A percentile compares a stretch with the other conserved stretches of the same genome.
These are phyloP conservation scores for Syzygium aromaticum DNA, from an alignment of 345 rosid genomes.

Conservation along the genomic window DNA sequence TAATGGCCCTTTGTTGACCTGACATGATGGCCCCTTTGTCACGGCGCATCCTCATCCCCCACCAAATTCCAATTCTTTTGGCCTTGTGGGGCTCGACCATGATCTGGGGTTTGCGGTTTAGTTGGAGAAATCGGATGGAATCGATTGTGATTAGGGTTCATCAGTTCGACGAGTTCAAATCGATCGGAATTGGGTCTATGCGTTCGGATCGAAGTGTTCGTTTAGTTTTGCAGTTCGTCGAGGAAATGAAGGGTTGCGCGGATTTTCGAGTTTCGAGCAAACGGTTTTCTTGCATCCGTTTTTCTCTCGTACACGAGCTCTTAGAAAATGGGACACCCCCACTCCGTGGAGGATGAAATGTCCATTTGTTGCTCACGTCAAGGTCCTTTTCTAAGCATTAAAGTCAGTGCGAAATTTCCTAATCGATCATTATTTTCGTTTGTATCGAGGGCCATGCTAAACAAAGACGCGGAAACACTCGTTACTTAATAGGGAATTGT, in stretches of 20 bases:
- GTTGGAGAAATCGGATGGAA: neutral
- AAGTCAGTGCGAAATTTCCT: neutral
- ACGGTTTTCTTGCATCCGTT: neutral
- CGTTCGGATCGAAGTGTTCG: fast-evolving
- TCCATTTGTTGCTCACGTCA: neutral
- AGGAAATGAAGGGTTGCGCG: neutral
- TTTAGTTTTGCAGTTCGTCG: neutral
- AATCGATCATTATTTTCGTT: neutral
- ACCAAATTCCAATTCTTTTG: neutral
- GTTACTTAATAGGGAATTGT: neutral
- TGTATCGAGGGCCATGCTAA: neutral
- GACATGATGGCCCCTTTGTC: neutral
- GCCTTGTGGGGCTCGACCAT: neutral
- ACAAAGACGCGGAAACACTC: neutral
- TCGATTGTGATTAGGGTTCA: neutral
- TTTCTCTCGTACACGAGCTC: no score
- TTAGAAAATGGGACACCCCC: no score
- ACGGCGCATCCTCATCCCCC: neutral
- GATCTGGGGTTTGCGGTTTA: neutral
- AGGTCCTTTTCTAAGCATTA: neutral
- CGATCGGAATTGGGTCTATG: neutral
- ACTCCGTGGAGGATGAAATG: neutral
- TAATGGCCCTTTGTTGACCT: neutral
- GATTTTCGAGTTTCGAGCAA: neutral
- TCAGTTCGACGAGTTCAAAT: neutral